A percentile compares a stretch with the other conserved stretches of the same genome.
These are phyloP conservation scores for Oryza australiensis DNA, from an alignment of 176 grass and related monocot species.

Conservation along the genomic window DNA sequence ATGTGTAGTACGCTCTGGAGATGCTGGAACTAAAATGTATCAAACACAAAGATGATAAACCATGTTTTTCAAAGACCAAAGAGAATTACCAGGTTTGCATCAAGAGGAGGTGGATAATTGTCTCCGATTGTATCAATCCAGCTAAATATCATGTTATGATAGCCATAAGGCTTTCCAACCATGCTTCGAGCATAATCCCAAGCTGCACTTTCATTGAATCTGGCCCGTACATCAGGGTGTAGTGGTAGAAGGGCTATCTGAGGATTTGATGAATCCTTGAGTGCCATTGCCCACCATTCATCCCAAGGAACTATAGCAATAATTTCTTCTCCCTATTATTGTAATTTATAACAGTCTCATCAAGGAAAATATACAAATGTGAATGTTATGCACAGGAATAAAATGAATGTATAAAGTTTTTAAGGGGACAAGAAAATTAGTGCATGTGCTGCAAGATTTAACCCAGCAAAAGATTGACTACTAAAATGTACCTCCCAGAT, in stretches of 20 bases:
- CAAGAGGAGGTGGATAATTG: constrained; percentile 89
- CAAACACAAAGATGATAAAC: background rate
- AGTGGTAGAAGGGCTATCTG: constrained; percentile 84
- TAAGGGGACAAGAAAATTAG: background rate
- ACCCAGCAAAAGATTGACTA: background rate
- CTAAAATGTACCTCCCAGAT: background rate
- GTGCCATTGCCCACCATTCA: constrained; percentile 85
- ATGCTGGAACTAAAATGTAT: constrained; percentile 3
- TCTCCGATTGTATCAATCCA: constrained; percentile 92
- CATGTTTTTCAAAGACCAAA: constrained; percentile 15
- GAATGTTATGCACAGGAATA: constrained; percentile 4
- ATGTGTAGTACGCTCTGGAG: background rate
- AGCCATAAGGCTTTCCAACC: constrained; percentile 88
- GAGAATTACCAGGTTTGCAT: constrained; percentile 83
- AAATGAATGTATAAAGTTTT: background rate
- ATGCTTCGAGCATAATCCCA: constrained; percentile 90
- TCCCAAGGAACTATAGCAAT: constrained; percentile 96
- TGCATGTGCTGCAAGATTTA: background rate
- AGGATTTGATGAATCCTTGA: constrained; percentile 86
- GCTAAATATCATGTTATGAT: constrained; percentile 99
- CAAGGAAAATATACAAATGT: background rate
- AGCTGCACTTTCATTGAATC: constrained; percentile 74
- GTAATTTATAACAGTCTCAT: constrained; percentile 10
- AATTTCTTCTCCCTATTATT: constrained; percentile 82
- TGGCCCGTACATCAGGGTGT: constrained; percentile 61